Evolutionary conservation across 495 filamentous ascomycete genomes (phyloP).

Genomic region (Penicillium argentinense): DNA sequence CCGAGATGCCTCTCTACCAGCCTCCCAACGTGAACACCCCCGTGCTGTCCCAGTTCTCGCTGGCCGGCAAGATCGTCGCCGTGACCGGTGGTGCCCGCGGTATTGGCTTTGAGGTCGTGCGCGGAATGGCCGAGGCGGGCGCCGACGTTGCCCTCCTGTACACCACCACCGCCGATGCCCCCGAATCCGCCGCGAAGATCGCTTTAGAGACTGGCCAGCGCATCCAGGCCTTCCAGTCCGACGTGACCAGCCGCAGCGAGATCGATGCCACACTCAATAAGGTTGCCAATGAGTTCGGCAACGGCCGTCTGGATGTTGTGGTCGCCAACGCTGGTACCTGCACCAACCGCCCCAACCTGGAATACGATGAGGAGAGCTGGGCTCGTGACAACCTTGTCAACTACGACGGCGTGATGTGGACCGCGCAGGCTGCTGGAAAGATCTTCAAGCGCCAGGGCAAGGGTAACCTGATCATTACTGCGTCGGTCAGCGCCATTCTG

Average conservation of each 20-base stretch:
- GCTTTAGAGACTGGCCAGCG: slow-evolving; percentile 65
- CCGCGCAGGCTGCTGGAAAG: slow-evolving; percentile 33
- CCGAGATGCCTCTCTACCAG: slow-evolving; percentile 13
- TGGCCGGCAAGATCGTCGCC: slow-evolving; percentile 13
- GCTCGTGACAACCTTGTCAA: slow-evolving; percentile 29
- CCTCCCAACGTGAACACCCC: slow-evolving; percentile 9
- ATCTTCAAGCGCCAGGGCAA: slow-evolving; percentile 28
- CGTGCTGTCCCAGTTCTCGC: slow-evolving; percentile 34
- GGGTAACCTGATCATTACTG: slow-evolving; percentile 24
- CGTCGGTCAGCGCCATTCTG: slow-evolving; percentile 21
- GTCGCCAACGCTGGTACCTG: slow-evolving; percentile 67
- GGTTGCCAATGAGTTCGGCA: slow-evolving; percentile 61
- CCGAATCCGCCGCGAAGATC: slow-evolving; percentile 61
- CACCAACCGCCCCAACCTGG: slow-evolving; percentile 24
- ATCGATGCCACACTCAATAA: slow-evolving; percentile 52
- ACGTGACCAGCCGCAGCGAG: slow-evolving; percentile 54
- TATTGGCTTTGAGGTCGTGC: slow-evolving; percentile 68
- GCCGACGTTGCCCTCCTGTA: slow-evolving; percentile 77
- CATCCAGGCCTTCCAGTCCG: slow-evolving; percentile 59
- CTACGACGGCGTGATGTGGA: slow-evolving; percentile 34
- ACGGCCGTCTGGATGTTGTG: slow-evolving; percentile 44
- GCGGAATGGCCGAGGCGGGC: slow-evolving; percentile 69
- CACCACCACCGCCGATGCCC: slow-evolving; percentile 65
- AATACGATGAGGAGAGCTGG: slow-evolving; percentile 19
- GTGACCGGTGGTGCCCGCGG: slow-evolving; percentile 63